These are phyloP conservation scores for Curvularia spicifera DNA, from an alignment of 2,329 filamentous ascomycete species.

Conservation along the genomic window DNA sequence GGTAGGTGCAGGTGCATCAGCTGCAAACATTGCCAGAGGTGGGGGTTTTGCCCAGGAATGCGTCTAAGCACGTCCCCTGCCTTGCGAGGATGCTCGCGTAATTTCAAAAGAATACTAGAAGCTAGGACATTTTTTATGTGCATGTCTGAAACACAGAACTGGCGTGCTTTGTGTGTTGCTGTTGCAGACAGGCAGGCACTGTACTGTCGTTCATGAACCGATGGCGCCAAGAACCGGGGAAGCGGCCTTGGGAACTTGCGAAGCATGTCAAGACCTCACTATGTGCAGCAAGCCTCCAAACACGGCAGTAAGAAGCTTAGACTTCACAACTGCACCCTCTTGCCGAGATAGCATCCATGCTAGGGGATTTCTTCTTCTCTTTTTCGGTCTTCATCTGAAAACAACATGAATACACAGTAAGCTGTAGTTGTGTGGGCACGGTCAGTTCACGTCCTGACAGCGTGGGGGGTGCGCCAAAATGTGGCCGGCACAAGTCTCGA, in stretches of 20 bases:
- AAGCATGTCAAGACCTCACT: slow-evolving; percentile 16
- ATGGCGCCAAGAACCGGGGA: slow-evolving; percentile 18
- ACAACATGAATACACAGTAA: neutral
- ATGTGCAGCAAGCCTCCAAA: slow-evolving; percentile 22
- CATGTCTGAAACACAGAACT: neutral
- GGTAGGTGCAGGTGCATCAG: neutral
- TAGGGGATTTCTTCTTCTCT: neutral
- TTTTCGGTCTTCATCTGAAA: neutral
- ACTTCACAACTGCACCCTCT: neutral
- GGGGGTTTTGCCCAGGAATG: neutral
- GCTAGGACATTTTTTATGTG: neutral
- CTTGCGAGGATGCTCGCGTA: neutral
- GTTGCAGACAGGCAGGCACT: neutral
- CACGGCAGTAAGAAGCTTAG: slow-evolving; percentile 12
- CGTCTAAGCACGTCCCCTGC: neutral
- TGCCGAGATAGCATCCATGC: neutral
- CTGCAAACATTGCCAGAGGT: neutral
- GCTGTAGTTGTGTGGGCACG: neutral
- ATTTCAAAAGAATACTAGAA: neutral
- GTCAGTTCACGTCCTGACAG: neutral
- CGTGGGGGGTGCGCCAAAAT: neutral
- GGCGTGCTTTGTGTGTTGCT: neutral
- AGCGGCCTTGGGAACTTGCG: slow-evolving; percentile 12
- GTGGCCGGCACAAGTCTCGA: neutral
- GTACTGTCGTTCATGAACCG: neutral